These are phyloP conservation scores for Trichoderma parareesei DNA, from an alignment of 495 filamentous ascomycete species.

Conservation along the genomic window DNA sequence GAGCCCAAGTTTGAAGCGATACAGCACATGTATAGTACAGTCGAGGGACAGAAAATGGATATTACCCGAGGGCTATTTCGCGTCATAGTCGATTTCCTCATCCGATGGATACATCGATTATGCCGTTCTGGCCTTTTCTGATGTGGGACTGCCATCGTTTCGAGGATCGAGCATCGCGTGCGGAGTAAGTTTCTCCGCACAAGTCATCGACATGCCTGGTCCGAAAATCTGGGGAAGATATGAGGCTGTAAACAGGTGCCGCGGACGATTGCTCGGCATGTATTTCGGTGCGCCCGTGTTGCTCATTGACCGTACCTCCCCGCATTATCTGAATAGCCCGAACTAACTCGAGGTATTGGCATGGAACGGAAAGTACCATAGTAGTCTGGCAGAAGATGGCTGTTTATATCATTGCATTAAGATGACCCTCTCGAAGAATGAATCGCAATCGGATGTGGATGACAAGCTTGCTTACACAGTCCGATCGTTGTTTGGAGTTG, in stretches of 20 bases:
- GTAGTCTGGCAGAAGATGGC: too few species aligned
- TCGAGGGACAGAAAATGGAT: background rate
- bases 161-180: background rate
- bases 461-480: too few species aligned
- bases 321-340: background rate
- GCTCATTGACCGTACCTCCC: background rate
- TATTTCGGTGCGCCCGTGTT: background rate
- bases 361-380: too few species aligned
- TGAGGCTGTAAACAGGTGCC: background rate
- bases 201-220: background rate
- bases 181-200: background rate
- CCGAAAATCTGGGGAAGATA: background rate
- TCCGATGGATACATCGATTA: background rate
- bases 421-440: too few species aligned
- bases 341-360: background rate
- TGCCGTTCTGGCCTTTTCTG: too few species aligned
- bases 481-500: too few species aligned
- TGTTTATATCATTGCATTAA: too few species aligned
- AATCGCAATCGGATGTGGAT: too few species aligned
- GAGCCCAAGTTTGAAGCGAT: too few species aligned
- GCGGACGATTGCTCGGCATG: conserved; percentile 2
- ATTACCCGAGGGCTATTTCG: background rate
- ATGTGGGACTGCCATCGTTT: background rate
- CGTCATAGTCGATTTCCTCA: background rate
- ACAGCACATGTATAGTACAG: too few species aligned